These are phyloP conservation scores for Apiospora phragmitis DNA, from an alignment of 2,329 filamentous ascomycete species.

Conservation along the genomic window DNA sequence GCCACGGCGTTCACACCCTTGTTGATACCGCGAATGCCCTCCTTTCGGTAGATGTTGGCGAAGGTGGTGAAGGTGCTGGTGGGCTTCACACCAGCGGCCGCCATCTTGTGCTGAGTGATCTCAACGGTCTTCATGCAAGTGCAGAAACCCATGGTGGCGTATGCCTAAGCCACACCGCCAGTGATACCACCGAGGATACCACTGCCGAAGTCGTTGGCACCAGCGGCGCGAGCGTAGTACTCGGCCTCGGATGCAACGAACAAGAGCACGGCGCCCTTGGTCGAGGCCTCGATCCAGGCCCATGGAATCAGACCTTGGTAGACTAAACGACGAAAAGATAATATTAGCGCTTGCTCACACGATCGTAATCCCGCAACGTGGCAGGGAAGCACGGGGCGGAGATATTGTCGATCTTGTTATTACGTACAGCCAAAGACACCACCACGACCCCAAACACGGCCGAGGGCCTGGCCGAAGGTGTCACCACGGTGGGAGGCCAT, in stretches of 20 bases:
- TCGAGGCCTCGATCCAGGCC: slow-evolving; percentile 99
- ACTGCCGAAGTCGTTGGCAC: slow-evolving; percentile 81
- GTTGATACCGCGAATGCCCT: slow-evolving; percentile 96
- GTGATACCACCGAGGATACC: slow-evolving; percentile 91
- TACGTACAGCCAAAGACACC: slow-evolving; percentile 81
- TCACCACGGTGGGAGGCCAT: slow-evolving; percentile 97
- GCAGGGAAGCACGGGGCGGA: not conserved
- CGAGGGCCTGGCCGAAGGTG: slow-evolving; percentile 78
- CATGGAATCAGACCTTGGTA: slow-evolving; percentile 99
- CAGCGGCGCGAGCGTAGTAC: slow-evolving; percentile 82
- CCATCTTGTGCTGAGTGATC: slow-evolving; percentile 97
- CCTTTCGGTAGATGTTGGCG: slow-evolving; percentile 92
- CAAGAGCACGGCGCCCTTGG: slow-evolving; percentile 97
- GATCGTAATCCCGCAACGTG: too few species aligned
- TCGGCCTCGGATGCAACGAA: slow-evolving; percentile 99
- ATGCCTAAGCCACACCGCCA: slow-evolving; percentile 95
- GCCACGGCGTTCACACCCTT: slow-evolving; percentile 98
- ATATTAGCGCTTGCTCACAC: slow-evolving; percentile 12
- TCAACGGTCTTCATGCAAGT: slow-evolving; percentile 99
- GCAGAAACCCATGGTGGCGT: slow-evolving; percentile 99
- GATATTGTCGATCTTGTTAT: not conserved
- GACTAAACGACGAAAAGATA: slow-evolving; percentile 59
- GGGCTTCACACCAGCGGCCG: slow-evolving; percentile 77
- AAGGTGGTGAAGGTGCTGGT: slow-evolving; percentile 94
- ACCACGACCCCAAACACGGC: slow-evolving; percentile 90